These are phyloP conservation scores for Coemansia sp. DNA, from an alignment of 192 early-diverging fungal species.

Conservation along the genomic window DNA sequence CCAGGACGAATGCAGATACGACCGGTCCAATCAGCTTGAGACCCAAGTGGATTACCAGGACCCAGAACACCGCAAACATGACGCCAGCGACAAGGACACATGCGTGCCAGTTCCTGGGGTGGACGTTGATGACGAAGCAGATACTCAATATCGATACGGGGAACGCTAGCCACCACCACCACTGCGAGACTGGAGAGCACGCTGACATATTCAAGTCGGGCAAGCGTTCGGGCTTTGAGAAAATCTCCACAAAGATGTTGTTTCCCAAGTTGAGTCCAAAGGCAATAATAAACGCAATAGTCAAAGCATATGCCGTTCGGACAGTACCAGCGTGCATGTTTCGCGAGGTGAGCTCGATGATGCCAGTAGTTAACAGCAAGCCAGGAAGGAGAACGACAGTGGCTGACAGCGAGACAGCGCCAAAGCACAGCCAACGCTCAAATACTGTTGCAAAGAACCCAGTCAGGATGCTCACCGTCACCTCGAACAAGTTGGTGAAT, in stretches of 20 bases:
- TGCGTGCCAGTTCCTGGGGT: slow-evolving; percentile 64
- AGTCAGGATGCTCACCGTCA: slow-evolving; percentile 59
- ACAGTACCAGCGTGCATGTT: slow-evolving; percentile 88
- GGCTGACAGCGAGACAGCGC: slow-evolving; percentile 61
- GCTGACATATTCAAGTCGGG: slow-evolving; percentile 20
- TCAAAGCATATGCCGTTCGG: slow-evolving; percentile 72
- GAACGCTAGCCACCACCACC: slow-evolving; percentile 62
- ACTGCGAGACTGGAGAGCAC: slow-evolving; percentile 34
- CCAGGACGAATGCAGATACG: slow-evolving; percentile 73
- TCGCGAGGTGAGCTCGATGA: slow-evolving; percentile 82
- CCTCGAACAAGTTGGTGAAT: slow-evolving; percentile 70
- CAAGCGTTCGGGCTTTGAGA: slow-evolving; percentile 36
- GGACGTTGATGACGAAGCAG: slow-evolving; percentile 60
- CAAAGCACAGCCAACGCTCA: slow-evolving; percentile 59
- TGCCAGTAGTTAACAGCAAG: slow-evolving; percentile 70
- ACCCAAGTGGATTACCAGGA: slow-evolving; percentile 59
- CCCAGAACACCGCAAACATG: slow-evolving; percentile 65
- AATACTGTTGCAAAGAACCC: slow-evolving; percentile 61
- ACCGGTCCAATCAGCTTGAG: slow-evolving; percentile 61
- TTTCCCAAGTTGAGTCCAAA: slow-evolving; percentile 70
- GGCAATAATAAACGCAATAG: slow-evolving; percentile 74
- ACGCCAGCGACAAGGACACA: slow-evolving; percentile 66
- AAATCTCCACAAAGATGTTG: slow-evolving; percentile 59
- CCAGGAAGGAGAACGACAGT: slow-evolving; percentile 70
- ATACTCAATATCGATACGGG: slow-evolving; percentile 55